Evolutionary conservation across 495 filamentous ascomycete species (phyloP), one percentile per base, ranked within the genome.

Genomic region (Aspergillus leporis): DNA sequence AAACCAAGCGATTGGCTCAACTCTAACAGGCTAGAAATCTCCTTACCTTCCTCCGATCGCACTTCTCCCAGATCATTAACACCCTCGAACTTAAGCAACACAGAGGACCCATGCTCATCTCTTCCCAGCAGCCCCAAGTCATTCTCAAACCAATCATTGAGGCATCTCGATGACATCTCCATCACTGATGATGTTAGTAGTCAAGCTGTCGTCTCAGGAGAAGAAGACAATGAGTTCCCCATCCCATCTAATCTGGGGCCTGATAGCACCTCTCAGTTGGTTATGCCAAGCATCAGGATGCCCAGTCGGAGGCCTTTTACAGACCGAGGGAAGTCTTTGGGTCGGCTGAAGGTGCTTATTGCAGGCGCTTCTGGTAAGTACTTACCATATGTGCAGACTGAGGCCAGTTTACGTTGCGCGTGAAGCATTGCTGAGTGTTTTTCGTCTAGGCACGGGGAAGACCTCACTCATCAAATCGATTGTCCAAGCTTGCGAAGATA

Each of bases 231-330:
- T 31, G 68, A 69, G 21, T 56, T 56, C 16, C 45, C 61, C 3
- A 55, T 62, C 4, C 62, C 70, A 21, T 70, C 71, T 22, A 66
- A 61, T 30, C 48, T 69, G 21, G 66, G 55, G 18, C 60, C 65
- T 25, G 76, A 74, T 55, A 86, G 82, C 62, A 85, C 84, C 18
- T 91, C 93, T 31, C 93, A 98, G 71, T 83, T 99, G 16, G 89
- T 99, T 61, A 99, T 99, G 95, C 94, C 94, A 9, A 96, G 91
- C 70, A 91, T 99, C 63, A 88, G 85, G 62, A 97, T 99, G 86
- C 95, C 94, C 32, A 92, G 87, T 68, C 86, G 94, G 51, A 83
- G 94, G 48, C 94, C 94, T 1, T 98, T 99, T 71, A 98, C 94
- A 8, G 84, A 90, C 53, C 84, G 81, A 59, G 94, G 94, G 18